Evolutionary conservation across 2,329 filamentous ascomycete genomes (phyloP), one percentile per base, ranked within the genome.

Genomic region (Botrytis galanthina): DNA sequence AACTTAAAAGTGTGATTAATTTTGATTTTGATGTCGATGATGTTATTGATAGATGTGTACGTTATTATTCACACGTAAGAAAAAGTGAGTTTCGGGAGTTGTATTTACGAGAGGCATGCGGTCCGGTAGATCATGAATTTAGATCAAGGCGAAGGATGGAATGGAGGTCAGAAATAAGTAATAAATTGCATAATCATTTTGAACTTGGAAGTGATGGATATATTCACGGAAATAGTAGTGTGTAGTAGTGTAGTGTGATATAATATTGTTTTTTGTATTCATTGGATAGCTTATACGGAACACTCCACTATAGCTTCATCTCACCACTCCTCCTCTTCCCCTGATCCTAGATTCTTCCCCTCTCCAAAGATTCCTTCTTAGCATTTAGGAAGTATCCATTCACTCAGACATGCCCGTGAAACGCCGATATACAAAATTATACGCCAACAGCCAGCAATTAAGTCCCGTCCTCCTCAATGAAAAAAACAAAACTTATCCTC

Each of bases 381-480:
- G 32, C 39, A 42, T 29, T 16, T 20, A 46, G 22, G n/a, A 78
- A 76, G 74, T 75, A 42, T 42, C 59, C 63, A 63, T 64, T 20
- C 61, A 74, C 77, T 75, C 72, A 75, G 76, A 78, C 75, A 73
- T 63, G 48, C 62, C 71, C 37, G 22, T 72, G 48, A 79, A 78
- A 78, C 78, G 79, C 78, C 77, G 76, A 75, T 57, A 74, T 44
- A 32, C 48, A 32, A 54, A 69, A 77, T 78, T 73, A 71, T 78
- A 75, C 77, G 75, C 78, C 77, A 77, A 78, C 76, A 77, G 75
- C 77, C 75, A 79, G 73, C 75, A 61, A 73, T 57, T 71, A 74
- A 70, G 60, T 62, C 44, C 57, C 39, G 35, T 46, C 39, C 37
- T 37, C 71, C 35, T 54, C 48, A 20, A 70, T 72, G 67, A 75